Evolutionary conservation across 2,329 filamentous ascomycete genomes (phyloP).

Genomic region (Beauveria sp.): DNA sequence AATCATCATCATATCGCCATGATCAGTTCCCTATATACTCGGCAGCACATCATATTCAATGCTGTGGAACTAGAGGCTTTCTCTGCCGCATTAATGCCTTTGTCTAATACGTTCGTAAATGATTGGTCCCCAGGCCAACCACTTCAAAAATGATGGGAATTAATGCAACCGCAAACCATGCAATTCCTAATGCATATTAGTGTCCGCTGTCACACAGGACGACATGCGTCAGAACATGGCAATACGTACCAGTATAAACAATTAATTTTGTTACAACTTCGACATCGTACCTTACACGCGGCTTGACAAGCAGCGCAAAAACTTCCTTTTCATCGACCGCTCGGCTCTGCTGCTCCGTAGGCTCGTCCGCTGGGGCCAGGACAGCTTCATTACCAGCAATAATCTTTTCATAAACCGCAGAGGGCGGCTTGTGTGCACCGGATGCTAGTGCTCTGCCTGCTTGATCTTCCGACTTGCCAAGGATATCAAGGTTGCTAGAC

Average conservation of each 20-base stretch:
- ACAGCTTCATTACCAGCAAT: conserved; percentile 59
- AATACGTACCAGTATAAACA: conserved; percentile 73
- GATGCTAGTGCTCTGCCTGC: conserved; percentile 33
- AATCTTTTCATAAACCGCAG: conserved; percentile 62
- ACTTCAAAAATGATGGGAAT: conserved; percentile 66
- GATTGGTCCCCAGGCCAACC: conserved; percentile 42
- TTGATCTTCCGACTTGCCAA: conserved; percentile 32
- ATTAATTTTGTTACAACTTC: conserved; percentile 96
- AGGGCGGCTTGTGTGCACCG: conserved; percentile 37
- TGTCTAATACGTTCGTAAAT: conserved; percentile 20
- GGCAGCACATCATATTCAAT: not conserved
- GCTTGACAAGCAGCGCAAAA: conserved; percentile 75
- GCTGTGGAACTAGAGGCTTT: not conserved
- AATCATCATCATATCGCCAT: conserved; percentile 4
- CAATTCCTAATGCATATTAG: conserved; percentile 55
- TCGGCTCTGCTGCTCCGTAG: conserved; percentile 33
- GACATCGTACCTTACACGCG: conserved; percentile 92
- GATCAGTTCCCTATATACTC: not conserved
- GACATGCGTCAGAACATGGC: not conserved
- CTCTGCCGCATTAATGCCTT: not conserved
- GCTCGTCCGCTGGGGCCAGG: conserved; percentile 21
- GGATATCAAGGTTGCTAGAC: conserved; percentile 32
- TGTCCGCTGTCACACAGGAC: not conserved
- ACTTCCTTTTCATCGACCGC: conserved; percentile 66
- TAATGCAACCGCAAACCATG: conserved; percentile 69